Percentiles rank a stretch among this genome's conserved stretches.
Evolutionary conservation across 495 filamentous ascomycete species (phyloP).

Genomic region (Daldinia childiae): DNA sequence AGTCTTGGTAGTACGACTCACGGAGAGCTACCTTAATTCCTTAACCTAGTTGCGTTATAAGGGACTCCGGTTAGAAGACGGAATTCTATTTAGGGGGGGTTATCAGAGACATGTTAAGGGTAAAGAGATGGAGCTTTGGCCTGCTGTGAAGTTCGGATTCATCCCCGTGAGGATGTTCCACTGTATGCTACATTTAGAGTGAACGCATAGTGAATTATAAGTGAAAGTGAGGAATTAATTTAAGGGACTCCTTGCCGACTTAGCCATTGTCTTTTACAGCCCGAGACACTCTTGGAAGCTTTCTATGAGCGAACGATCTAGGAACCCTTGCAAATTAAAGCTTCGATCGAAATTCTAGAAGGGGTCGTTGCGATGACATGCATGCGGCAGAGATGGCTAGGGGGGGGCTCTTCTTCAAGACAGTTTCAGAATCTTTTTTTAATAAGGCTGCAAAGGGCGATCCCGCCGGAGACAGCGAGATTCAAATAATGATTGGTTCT

Average conservation of each 20-base stretch:
- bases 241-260: neutral
- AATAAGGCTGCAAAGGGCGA: conserved; percentile 34
- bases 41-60: conserved; percentile 6
- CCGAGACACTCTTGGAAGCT: neutral
- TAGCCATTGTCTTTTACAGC: neutral
- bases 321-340: conserved; percentile 20
- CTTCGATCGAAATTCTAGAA: conserved; percentile 49
- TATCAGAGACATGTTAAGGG: neutral
- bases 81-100: neutral
- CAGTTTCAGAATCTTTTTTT: conserved; percentile 31
- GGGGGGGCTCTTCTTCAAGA: conserved; percentile 30
- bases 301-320: neutral
- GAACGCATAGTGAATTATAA: neutral
- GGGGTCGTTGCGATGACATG: conserved; percentile 20
- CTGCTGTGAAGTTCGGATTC: neutral
- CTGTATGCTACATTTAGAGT: neutral
- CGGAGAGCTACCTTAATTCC: conserved; percentile 28
- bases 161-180: neutral
- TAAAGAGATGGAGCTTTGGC: neutral
- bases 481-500: conserved; percentile 38
- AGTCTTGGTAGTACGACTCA: conserved; percentile 23
- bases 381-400: conserved; percentile 37
- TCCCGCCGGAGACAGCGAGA: conserved; percentile 26
- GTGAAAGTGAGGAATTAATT: neutral
- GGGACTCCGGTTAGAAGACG: neutral